phyloP scores from a whole-genome alignment of 495 filamentous ascomycete genomes.

The Platismatia glauca region DNA sequence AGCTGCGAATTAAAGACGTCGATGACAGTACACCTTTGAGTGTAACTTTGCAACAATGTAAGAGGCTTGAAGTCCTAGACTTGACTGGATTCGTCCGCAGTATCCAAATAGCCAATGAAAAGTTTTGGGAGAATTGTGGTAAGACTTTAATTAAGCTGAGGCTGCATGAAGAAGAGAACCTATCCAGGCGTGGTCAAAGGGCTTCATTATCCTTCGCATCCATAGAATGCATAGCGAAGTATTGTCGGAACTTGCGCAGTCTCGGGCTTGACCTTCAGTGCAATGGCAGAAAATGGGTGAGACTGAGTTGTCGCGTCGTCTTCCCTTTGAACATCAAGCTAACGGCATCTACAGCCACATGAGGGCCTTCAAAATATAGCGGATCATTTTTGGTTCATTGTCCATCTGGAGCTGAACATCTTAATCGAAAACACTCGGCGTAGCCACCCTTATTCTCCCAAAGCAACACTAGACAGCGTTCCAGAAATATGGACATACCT shows the following conservation, averaged over 20 bases:
- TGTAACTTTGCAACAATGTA: neutral
- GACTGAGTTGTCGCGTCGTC: neutral
- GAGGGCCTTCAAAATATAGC: neutral
- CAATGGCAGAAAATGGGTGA: neutral
- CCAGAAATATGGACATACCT: neutral
- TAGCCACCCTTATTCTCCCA: neutral
- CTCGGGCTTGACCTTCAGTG: neutral
- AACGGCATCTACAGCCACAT: neutral
- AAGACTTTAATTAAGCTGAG: neutral
- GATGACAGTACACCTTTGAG: neutral
- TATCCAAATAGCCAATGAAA: neutral
- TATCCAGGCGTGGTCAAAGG: neutral
- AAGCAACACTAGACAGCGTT: neutral
- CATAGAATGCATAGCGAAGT: neutral
- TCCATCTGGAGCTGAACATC: neutral
- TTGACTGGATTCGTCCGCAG: neutral
- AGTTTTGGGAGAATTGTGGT: neutral
- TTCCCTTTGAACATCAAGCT: neutral
- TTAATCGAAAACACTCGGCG: neutral
- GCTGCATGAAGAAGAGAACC: neutral
- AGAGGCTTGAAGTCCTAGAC: neutral
- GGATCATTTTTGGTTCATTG: neutral
- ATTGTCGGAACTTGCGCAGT: neutral
- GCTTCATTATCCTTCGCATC: neutral
- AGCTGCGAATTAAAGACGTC: neutral